Percentiles rank a stretch among this genome's conserved stretches.
Evolutionary conservation across 2,329 filamentous ascomycete species (phyloP).

Genomic region (Eutypella sp.): DNA sequence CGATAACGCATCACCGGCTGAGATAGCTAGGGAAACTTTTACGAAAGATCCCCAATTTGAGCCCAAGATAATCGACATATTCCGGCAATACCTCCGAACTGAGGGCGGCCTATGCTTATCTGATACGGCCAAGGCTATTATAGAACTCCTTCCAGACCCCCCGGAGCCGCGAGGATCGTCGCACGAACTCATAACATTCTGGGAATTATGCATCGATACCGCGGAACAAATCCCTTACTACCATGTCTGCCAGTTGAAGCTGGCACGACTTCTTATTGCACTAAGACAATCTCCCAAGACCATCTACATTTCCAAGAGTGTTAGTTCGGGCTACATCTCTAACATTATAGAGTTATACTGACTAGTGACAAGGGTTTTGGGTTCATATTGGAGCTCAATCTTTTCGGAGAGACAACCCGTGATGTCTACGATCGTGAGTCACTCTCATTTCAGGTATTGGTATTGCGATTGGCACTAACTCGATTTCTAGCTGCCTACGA

Average conservation of each 20-base stretch:
- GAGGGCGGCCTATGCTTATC: conserved; percentile 1
- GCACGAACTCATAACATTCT: not conserved
- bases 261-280: conserved; percentile 1
- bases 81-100: conserved; percentile 1
- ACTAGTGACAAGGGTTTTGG: not conserved
- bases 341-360: not conserved
- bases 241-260: conserved; percentile 1
- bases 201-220: conserved; percentile 1
- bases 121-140: not conserved
- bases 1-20: not conserved
- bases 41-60: not conserved
- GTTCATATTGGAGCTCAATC: not conserved
- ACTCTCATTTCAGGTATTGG: not conserved
- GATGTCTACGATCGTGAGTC: not conserved
- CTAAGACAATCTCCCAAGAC: conserved; percentile 2
- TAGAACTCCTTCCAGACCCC: conserved; percentile 1
- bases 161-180: conserved; percentile 1
- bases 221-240: conserved; percentile 4
- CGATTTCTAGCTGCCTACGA: conserved; percentile 1
- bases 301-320: not conserved
- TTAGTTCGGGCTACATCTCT: not conserved
- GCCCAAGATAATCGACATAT: not conserved
- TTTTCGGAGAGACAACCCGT: not conserved
- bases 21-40: not conserved
- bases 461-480: not conserved